Evolutionary conservation across 2,329 filamentous ascomycete genomes (phyloP), one percentile per base, ranked within the genome.

Genomic region (Cordyceps tenuipes): DNA sequence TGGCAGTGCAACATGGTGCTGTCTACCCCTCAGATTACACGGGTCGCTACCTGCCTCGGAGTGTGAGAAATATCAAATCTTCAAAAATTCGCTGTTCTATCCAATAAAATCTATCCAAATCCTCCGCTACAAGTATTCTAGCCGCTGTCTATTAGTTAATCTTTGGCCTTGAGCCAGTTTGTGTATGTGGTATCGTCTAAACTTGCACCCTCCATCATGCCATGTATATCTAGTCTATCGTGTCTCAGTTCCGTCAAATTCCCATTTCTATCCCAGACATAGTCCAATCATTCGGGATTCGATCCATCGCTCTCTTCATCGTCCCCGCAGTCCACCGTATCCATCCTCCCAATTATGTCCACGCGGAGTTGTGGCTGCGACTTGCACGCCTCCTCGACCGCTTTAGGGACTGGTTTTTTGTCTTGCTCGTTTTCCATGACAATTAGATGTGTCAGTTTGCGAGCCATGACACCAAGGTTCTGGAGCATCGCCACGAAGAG

Each of bases 401-500:
- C 69, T 47, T 65, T 64, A 2, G 75, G 71, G n/a, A 77, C 64
- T 3, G 50, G 51, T 29, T 55, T 48, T 3, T 65, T 68, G 6
- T 63, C 59, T 8, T 63, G 60, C 17, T 75, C 72, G 5, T 67
- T 71, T 36, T 69, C 70, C 6, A 69, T 69, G 13, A 77, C 70
- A 39, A 75, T 72, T 17, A 78, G 62, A n/a, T 68, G 67, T 51
- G 69, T 70, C 61, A 76, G 65, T 29, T 75, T 72, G 43, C 68
- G 67, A 2, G 75, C 75, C 17, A 72, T 69, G 31, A 76, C 64
- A 9, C 68, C 62, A 50, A 71, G 68, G 26, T 69, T 76, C 64
- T 77, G 66, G 4, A 80, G 68, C 23, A 71, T 72, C 63, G 72
- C 72, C 15, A 74, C 71, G 23, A 80, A 65, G 15, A 80, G 63